Conservation (phyloP, 768 basidiomycete species). For the Calocybe indica region DNA sequence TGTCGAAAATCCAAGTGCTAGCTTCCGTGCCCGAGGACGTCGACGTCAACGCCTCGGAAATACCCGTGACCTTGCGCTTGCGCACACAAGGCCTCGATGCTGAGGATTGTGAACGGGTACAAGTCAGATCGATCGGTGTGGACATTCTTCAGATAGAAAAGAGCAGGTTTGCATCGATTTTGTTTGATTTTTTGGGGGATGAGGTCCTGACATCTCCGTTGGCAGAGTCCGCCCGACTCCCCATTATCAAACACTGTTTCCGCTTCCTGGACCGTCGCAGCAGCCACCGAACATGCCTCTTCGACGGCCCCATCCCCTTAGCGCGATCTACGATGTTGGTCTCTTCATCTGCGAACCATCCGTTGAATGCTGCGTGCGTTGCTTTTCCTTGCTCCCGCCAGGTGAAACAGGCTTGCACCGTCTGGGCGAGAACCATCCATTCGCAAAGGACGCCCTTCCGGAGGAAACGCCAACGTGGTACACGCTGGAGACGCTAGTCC, state of each 20-base stretch:
- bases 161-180: constrained; percentile 44
- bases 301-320: constrained; percentile 48
- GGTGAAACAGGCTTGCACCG: constrained; percentile 39
- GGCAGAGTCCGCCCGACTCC: constrained; percentile 35
- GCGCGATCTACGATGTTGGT: constrained; percentile 44
- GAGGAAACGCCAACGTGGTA: constrained; percentile 43
- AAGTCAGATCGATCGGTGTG: constrained; percentile 47
- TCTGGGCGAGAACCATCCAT: constrained; percentile 46
- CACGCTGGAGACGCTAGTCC: constrained; percentile 50
- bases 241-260: constrained; percentile 39
- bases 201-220: neutral
- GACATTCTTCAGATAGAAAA: constrained; percentile 61
- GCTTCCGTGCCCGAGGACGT: constrained; percentile 55
- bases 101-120: constrained; percentile 47
- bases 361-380: constrained; percentile 20
- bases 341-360: constrained; percentile 21
- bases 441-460: constrained; percentile 30
- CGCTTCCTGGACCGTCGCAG: constrained; percentile 44
- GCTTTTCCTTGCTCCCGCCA: constrained; percentile 46
- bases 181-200: neutral
- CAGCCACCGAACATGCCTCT: constrained; percentile 67
- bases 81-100: constrained; percentile 46
- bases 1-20: constrained; percentile 60
- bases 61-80: constrained; percentile 58
- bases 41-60: constrained; percentile 33